These are phyloP conservation scores for Gastrodia elata DNA, from an alignment of 106 monocot species.

Conservation along the genomic window DNA sequence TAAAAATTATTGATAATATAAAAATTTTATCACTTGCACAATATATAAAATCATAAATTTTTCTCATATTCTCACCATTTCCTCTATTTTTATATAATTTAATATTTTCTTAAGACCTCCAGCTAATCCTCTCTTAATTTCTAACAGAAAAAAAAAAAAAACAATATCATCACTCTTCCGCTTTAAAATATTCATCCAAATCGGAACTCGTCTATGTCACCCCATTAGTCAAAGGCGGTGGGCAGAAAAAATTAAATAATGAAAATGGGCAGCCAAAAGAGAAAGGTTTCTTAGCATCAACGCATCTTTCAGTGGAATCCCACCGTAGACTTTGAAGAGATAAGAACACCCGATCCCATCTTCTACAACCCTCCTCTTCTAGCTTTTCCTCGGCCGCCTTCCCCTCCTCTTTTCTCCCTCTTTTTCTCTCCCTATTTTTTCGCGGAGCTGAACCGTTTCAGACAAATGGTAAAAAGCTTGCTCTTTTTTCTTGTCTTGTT, in stretches of 20 bases:
- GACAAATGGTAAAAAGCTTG: background rate
- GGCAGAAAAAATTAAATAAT: constrained; percentile 1
- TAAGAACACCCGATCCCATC: constrained; percentile 2
- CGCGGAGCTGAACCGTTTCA: background rate
- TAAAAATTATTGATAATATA: no score
- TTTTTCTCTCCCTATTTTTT: background rate
- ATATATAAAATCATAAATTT: no score
- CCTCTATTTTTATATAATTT: no score
- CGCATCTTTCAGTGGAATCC: background rate
- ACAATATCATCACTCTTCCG: no score
- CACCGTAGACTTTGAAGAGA: constrained; percentile 1
- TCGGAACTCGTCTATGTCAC: background rate
- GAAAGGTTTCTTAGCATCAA: background rate
- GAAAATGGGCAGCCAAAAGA: constrained; percentile 5
- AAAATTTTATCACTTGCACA: no score
- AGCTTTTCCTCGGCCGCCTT: background rate
- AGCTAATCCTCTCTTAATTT: no score
- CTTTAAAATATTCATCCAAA: background rate
- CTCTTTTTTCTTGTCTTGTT: background rate
- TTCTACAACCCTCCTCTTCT: background rate
- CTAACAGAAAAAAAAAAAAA: no score
- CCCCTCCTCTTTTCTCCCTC: background rate
- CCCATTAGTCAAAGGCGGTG: background rate
- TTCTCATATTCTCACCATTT: no score
- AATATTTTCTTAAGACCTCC: no score